A percentile compares a stretch with the other conserved stretches of the same genome.
Evolutionary conservation across 129 eudicot genomes (phyloP).

Genomic region (Lonicera japonica): DNA sequence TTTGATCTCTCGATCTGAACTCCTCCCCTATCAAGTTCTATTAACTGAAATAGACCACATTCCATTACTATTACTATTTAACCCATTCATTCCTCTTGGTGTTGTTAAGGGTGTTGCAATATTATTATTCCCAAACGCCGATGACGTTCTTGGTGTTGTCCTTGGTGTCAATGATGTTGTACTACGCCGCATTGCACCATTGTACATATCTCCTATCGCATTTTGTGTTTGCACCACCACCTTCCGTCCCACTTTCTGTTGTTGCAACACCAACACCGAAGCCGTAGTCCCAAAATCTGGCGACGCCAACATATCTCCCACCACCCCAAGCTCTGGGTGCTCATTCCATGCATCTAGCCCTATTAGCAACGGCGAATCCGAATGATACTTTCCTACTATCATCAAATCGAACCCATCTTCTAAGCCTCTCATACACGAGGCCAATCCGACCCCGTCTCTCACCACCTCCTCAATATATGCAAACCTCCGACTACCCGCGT

Average conservation of each 20-base stretch:
- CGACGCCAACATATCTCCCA: conserved; percentile 37
- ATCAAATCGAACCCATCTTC: conserved; percentile 22
- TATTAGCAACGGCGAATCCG: conserved; percentile 8
- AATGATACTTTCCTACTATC: conserved; percentile 32
- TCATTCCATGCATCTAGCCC: conserved; percentile 40
- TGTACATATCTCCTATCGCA: too few relatives aligned
- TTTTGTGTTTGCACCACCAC: too few relatives aligned
- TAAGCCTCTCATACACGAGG: conserved; percentile 7
- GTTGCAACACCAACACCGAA: conserved; percentile 43
- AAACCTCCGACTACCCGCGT: conserved; percentile 18
- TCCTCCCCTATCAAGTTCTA: too few relatives aligned
- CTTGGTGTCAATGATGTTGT: too few relatives aligned
- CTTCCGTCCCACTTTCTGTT: conserved; percentile 29
- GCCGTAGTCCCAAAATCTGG: conserved; percentile 23
- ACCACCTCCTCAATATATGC: conserved; percentile 30
- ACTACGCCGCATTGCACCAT: too few relatives aligned
- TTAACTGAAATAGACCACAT: too few relatives aligned
- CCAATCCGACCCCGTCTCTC: conserved; percentile 30
- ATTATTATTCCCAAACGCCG: too few relatives aligned
- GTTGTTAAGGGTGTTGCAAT: too few relatives aligned
- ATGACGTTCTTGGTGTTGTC: too few relatives aligned
- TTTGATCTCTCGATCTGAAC: too few relatives aligned
- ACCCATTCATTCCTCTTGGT: too few relatives aligned
- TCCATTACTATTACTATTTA: too few relatives aligned
- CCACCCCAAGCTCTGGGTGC: conserved; percentile 38